Percentiles rank a stretch among this genome's conserved stretches.
phyloP scores from a whole-genome alignment of 805 yeast species.

The Candida schatavii region DNA sequence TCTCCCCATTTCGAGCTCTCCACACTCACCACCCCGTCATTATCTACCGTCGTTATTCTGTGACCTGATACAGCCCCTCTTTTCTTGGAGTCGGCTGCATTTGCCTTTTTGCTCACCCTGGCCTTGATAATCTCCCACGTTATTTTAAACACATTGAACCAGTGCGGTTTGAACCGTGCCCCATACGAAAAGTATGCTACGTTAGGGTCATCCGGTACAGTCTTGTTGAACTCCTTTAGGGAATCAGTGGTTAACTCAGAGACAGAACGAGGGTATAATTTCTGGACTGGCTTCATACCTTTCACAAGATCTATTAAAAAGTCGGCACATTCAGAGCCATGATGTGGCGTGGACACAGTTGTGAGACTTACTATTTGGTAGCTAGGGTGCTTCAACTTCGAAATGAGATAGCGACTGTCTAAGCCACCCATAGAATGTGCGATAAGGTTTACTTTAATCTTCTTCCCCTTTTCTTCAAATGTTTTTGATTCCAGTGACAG shows the following conservation, averaged over 20 bases:
- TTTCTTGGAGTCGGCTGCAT: conserved; percentile 11
- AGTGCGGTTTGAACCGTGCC: conserved; percentile 61
- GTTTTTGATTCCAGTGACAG: not conserved
- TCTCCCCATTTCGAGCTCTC: conserved; percentile 80
- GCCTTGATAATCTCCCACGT: conserved; percentile 62
- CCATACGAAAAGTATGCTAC: conserved; percentile 85
- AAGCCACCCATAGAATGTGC: conserved; percentile 96
- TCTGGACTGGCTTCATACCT: conserved; percentile 14
- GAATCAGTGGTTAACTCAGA: conserved; percentile 61
- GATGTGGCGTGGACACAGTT: conserved; percentile 86
- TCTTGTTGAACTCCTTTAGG: conserved; percentile 52
- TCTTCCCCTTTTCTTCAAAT: conserved; percentile 14
- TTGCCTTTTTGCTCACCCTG: conserved; percentile 1
- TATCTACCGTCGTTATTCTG: conserved; percentile 47
- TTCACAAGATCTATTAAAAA: conserved; percentile 41
- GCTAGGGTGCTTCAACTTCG: conserved; percentile 39
- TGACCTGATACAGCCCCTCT: not conserved
- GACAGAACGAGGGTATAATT: conserved; percentile 38
- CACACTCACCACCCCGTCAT: conserved; percentile 86
- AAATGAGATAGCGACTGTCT: conserved; percentile 75
- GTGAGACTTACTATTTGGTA: conserved; percentile 72
- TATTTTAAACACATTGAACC: conserved; percentile 57
- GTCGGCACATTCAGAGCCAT: conserved; percentile 83
- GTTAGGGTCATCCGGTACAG: conserved; percentile 50
- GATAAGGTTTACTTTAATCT: conserved; percentile 62